These are phyloP conservation scores for Rubroboletus satanas DNA, from an alignment of 768 basidiomycete genomes.

Conservation along the genomic window DNA sequence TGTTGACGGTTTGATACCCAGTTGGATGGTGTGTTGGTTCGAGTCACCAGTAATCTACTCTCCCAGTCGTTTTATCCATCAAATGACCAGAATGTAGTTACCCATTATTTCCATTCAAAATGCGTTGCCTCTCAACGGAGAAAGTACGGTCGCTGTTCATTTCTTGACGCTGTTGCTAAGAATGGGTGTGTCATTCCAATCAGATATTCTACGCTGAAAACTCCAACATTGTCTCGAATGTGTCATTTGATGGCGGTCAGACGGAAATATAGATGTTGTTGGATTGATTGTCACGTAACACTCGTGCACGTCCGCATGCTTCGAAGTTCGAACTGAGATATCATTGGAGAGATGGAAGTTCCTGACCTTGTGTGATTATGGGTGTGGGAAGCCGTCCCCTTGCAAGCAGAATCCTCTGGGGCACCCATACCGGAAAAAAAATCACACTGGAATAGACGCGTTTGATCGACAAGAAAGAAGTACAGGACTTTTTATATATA, in stretches of 20 bases:
- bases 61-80: constrained; percentile 5
- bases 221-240: too few relatives aligned
- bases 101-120: neutral
- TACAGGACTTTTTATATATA: neutral
- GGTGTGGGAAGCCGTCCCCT: neutral
- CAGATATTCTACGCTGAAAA: neutral
- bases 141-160: neutral
- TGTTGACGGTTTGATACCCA: constrained; percentile 2
- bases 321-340: neutral
- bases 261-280: neutral
- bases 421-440: neutral
- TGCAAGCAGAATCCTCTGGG: neutral
- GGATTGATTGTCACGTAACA: too few relatives aligned
- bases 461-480: neutral
- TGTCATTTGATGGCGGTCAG: neutral
- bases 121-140: neutral
- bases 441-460: neutral
- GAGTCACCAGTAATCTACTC: constrained; percentile 1
- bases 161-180: neutral
- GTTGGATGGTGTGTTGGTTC: neutral
- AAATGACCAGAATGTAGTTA: neutral
- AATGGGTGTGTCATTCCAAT: too few relatives aligned
- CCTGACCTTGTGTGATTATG: neutral
- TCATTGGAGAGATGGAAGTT: neutral
- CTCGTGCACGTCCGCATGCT: neutral